Conservation (phyloP, 2,329 filamentous ascomycete species). For the Xylaria multiplex region DNA sequence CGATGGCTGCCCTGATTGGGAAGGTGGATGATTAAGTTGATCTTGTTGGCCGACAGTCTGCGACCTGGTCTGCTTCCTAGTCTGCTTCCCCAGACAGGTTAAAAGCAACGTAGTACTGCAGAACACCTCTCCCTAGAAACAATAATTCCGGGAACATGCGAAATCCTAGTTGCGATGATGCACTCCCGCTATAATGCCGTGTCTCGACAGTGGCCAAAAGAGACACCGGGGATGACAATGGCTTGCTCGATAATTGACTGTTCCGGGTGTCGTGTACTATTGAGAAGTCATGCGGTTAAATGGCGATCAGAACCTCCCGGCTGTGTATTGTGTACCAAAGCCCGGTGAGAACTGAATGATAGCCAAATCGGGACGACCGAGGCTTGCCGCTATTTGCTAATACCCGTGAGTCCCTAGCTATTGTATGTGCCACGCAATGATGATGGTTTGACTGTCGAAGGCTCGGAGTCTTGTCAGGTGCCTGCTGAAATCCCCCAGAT, state of each 20-base stretch:
- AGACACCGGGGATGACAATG: constrained; percentile 3
- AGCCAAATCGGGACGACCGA: constrained; percentile 19
- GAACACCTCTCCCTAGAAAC: constrained; percentile 30
- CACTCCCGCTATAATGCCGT: constrained; percentile 18
- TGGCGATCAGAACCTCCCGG: constrained; percentile 37
- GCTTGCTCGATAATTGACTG: constrained; percentile 15
- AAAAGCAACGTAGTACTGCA: constrained; percentile 43
- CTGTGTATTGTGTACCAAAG: constrained; percentile 26
- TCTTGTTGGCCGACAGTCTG: constrained; percentile 43
- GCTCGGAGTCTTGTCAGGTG: constrained; percentile 13
- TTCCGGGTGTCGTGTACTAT: constrained; percentile 16
- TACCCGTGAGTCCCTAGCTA: constrained; percentile 2
- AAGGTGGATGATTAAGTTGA: constrained; percentile 44
- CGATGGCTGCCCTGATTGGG: constrained; percentile 47
- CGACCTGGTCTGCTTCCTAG: constrained; percentile 43
- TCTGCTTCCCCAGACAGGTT: constrained; percentile 35
- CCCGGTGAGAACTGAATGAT: constrained; percentile 32
- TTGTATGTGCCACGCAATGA: constrained; percentile 22
- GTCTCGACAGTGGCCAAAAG: constrained; percentile 3
- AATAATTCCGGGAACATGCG: constrained; percentile 25
- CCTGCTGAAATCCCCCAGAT: constrained; percentile 29
- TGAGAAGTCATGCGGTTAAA: constrained; percentile 37
- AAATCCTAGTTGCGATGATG: constrained; percentile 29
- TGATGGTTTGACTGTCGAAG: constrained; percentile 30
- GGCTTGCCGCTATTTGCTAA: constrained; percentile 32